Conservation (phyloP, 192 early-diverging fungal genomes). For the Coemansia pectinata region DNA sequence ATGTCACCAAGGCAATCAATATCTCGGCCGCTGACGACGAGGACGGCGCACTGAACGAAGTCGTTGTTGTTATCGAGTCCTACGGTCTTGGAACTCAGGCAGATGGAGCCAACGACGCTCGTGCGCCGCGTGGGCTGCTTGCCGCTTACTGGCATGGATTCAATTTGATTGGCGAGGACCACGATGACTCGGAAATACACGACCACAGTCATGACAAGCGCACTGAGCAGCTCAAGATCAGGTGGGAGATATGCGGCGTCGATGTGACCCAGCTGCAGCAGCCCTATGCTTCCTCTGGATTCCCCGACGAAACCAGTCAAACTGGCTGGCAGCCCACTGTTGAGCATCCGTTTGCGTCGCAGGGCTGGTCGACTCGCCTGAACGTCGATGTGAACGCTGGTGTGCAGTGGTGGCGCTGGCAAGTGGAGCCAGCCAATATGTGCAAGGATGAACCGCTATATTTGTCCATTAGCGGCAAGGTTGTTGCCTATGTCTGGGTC, state of each 20-base stretch:
- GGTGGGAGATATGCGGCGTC: conserved; percentile 74
- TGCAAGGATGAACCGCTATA: conserved; percentile 60
- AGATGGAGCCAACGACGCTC: conserved; percentile 71
- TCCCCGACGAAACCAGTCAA: conserved; percentile 66
- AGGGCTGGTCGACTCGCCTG: conserved; percentile 33
- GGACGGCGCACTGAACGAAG: conserved; percentile 61
- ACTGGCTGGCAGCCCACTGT: conserved; percentile 49
- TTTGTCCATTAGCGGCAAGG: conserved; percentile 65
- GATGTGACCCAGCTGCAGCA: conserved; percentile 64
- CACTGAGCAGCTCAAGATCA: conserved; percentile 50
- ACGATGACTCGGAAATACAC: conserved; percentile 55
- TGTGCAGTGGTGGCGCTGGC: conserved; percentile 51
- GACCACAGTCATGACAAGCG: conserved; percentile 44
- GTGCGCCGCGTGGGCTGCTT: conserved; percentile 72
- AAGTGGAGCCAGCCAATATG: conserved; percentile 1
- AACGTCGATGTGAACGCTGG: conserved; percentile 35
- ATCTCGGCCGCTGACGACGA: conserved; percentile 41
- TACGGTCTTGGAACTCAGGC: conserved; percentile 74
- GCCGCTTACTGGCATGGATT: conserved; percentile 64
- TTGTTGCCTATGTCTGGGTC: conserved; percentile 67
- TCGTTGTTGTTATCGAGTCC: conserved; percentile 73
- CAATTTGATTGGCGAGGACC: conserved; percentile 47
- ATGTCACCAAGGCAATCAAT: conserved; percentile 51
- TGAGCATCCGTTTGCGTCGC: conserved; percentile 28
- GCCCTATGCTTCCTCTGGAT: conserved; percentile 67